These are phyloP conservation scores for Suhomyces panamericanus DNA, from an alignment of 1,139 yeast species.

Conservation along the genomic window DNA sequence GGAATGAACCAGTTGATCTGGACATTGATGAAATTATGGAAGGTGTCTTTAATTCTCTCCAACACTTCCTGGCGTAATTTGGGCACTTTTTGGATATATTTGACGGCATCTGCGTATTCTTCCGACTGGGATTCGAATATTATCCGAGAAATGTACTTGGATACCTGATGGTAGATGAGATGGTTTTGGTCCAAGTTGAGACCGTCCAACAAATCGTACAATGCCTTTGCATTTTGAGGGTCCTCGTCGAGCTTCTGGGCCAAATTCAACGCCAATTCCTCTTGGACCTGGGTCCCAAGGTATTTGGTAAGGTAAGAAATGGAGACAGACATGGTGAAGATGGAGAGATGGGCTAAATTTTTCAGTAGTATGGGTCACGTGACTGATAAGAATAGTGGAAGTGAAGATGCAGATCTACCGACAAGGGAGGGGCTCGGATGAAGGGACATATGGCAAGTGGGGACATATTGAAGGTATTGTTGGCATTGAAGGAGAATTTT, in stretches of 20 bases:
- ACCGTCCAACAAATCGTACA: slow-evolving; percentile 38
- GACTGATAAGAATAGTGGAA: background rate
- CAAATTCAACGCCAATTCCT: slow-evolving; percentile 26
- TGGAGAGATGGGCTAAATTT: slow-evolving; percentile 5
- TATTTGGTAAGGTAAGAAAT: slow-evolving; percentile 31
- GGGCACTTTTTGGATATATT: slow-evolving; percentile 22
- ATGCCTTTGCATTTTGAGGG: slow-evolving; percentile 24
- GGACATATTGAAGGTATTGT: background rate
- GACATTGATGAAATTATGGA: slow-evolving; percentile 17
- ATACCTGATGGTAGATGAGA: slow-evolving; percentile 24
- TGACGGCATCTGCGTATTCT: slow-evolving; percentile 18
- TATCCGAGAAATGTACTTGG: slow-evolving; percentile 14
- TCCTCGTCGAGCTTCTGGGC: slow-evolving; percentile 19
- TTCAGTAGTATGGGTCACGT: slow-evolving; percentile 7
- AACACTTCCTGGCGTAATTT: slow-evolving; percentile 21
- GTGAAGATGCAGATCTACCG: no score
- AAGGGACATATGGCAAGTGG: background rate
- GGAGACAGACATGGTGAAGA: slow-evolving; percentile 17
- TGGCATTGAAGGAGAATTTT: background rate
- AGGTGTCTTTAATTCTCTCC: slow-evolving; percentile 13
- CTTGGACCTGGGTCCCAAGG: slow-evolving; percentile 28
- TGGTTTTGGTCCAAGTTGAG: slow-evolving; percentile 23
- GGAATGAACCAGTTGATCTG: slow-evolving; percentile 25
- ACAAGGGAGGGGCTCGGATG: no score
- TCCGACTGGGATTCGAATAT: slow-evolving; percentile 10